Evolutionary conservation across 345 rosid genomes (phyloP), one percentile per base, ranked within the genome.

Genomic region (Lepidium didymum): DNA sequence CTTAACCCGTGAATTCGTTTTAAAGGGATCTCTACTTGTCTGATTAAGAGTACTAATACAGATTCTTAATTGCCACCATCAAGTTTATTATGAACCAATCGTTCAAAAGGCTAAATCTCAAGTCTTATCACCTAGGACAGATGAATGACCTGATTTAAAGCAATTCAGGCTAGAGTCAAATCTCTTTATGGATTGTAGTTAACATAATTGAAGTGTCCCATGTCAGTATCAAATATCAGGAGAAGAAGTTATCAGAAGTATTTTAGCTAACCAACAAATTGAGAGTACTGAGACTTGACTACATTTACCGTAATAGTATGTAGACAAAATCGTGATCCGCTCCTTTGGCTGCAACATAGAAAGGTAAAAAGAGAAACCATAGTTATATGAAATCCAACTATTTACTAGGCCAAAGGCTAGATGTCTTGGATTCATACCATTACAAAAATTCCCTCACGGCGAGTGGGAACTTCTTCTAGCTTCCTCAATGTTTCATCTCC

Each of bases 391-490:
- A 46, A 36, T 38, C 40, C 7, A 42, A 51, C 51, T 15, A 33
- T 42, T 67, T 59, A 67, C 75, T 12, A n/a, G 51, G 18, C 54
- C 36, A 40, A 38, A 37, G 43, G 7, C 19, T 34, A 66, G 62
- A 31, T 7, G 3, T 16, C 16, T 60, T 33, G 53, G 56, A 79
- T 27, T 65, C 41, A 35, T 87, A 94, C 96, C 96, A 88, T 94
- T 43, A 94, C 97, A 74, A 88, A 94, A 34, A 94, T 88, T 50
- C 97, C 99, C 76, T 94, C 96, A 5, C 84, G 80, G 8, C 82
- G 96, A 51, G 99, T 90, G 16, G 97, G 99, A 38, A 93, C 85
- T 63, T 84, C 81, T 82, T 93, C 99, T 27, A 93, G 88, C 83
- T 84, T 87, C 68, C 69, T 80, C 80, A 93, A 75, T 51, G 99